Percentiles rank a stretch among this genome's conserved stretches.
These are phyloP conservation scores for Trifolium repens DNA, from an alignment of 306 rosid genomes.

Conservation along the genomic window DNA sequence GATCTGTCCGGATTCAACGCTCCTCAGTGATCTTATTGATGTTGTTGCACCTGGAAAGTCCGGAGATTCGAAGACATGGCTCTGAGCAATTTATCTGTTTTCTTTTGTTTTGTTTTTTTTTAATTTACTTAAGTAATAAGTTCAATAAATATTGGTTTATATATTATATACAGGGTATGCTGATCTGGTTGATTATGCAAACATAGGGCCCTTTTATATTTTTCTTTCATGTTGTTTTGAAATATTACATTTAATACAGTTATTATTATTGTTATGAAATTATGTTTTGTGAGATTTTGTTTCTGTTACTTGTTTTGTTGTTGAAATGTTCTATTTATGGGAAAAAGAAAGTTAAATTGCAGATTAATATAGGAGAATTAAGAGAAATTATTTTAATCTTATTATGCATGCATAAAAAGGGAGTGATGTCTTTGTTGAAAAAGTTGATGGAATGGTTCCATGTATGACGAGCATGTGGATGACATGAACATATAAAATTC, in stretches of 20 bases:
- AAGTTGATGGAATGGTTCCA: slow-evolving; percentile 52
- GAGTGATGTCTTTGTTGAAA: slow-evolving; percentile 30
- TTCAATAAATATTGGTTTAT: slow-evolving; percentile 12
- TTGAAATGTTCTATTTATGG: background rate
- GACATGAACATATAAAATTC: slow-evolving; percentile 30
- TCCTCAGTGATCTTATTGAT: slow-evolving; percentile 43
- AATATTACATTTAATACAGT: slow-evolving; percentile 10
- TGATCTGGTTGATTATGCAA: slow-evolving; percentile 28
- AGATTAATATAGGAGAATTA: slow-evolving; percentile 19
- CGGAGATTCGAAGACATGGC: background rate
- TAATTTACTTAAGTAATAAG: background rate
- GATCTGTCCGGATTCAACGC: slow-evolving; percentile 47
- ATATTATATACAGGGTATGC: slow-evolving; percentile 8
- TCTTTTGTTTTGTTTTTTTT: slow-evolving; percentile 12
- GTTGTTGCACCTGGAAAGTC: slow-evolving; percentile 1
- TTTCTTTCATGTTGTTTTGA: slow-evolving; percentile 28
- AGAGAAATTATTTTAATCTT: background rate
- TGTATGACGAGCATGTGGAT: slow-evolving; percentile 25
- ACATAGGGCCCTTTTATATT: slow-evolving; percentile 31
- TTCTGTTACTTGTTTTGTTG: slow-evolving; percentile 9
- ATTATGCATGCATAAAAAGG: slow-evolving; percentile 42
- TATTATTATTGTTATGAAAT: slow-evolving; percentile 31
- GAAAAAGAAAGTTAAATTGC: background rate
- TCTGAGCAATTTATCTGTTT: slow-evolving; percentile 16
- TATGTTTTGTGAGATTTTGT: background rate